A percentile compares a stretch with the other conserved stretches of the same genome.
Evolutionary conservation across 202 grass and related monocot genomes (phyloP).

Genomic region (Eragrostis tef): DNA sequence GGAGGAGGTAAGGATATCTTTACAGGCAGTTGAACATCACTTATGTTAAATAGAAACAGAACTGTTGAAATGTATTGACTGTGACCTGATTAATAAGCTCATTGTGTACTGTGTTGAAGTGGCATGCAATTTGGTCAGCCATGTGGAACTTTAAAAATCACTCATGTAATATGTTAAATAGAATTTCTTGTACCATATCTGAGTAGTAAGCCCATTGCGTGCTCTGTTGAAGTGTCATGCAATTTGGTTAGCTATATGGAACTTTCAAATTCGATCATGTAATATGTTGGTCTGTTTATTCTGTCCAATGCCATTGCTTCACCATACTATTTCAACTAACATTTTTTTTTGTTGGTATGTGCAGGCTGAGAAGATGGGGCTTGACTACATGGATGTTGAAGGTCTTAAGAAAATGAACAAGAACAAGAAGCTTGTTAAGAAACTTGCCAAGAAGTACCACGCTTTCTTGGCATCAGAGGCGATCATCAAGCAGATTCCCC

Average conservation of each 20-base stretch:
- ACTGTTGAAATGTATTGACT: neutral
- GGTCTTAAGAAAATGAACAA: slow-evolving; percentile 95
- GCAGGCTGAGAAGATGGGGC: slow-evolving; percentile 87
- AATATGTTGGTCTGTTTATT: neutral
- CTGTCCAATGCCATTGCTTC: neutral
- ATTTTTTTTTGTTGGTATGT: neutral
- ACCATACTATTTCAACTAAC: too few relatives aligned
- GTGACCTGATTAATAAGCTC: too few relatives aligned
- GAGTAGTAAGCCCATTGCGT: neutral
- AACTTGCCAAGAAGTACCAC: slow-evolving; percentile 93
- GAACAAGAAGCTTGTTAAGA: slow-evolving; percentile 98
- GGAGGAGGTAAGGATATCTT: slow-evolving; percentile 58
- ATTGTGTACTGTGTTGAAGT: too few relatives aligned
- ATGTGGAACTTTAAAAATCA: too few relatives aligned
- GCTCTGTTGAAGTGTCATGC: neutral
- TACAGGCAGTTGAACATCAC: neutral
- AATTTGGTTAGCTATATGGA: neutral
- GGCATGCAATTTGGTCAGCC: too few relatives aligned
- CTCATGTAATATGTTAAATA: too few relatives aligned
- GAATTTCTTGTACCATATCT: neutral
- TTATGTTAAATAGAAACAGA: neutral
- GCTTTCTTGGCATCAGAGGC: slow-evolving; percentile 93
- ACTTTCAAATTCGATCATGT: neutral
- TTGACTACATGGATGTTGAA: slow-evolving; percentile 95
- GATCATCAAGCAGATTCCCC: slow-evolving; percentile 96